These are phyloP conservation scores for Pichia sp. DNA, from an alignment of 1,139 yeast genomes.

Conservation along the genomic window DNA sequence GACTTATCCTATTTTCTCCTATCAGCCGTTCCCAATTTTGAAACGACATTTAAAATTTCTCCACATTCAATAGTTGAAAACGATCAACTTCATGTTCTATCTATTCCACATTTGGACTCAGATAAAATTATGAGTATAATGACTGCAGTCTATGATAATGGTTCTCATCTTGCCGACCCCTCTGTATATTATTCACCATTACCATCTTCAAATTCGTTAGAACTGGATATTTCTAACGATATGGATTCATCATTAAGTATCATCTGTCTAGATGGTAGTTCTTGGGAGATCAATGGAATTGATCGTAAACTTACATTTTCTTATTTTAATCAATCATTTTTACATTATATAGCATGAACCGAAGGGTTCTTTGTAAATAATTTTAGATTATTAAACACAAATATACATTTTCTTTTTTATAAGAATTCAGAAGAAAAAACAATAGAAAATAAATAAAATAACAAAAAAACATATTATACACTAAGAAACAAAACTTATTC, in stretches of 20 bases:
- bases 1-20: constrained; percentile 64
- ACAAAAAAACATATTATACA: not conserved
- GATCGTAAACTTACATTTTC: constrained; percentile 12
- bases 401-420: too few species aligned
- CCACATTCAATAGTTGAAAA: constrained; percentile 60
- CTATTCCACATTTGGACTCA: constrained; percentile 43
- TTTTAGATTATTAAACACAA: too few species aligned
- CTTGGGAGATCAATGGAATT: constrained; percentile 15
- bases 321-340: constrained; percentile 12
- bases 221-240: constrained; percentile 18
- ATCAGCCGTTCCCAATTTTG: constrained; percentile 63
- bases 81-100: constrained; percentile 52
- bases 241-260: constrained; percentile 6
- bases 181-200: constrained; percentile 42
- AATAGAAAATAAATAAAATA: too few species aligned
- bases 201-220: constrained; percentile 23
- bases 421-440: not conserved
- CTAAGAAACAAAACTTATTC: constrained; percentile 8
- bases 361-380: too few species aligned
- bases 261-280: constrained; percentile 54
- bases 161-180: constrained; percentile 48
- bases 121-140: constrained; percentile 53
- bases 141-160: constrained; percentile 56
- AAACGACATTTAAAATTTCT: constrained; percentile 67
- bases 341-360: constrained; percentile 7